Percentiles rank a stretch among this genome's conserved stretches.
phyloP scores from a whole-genome alignment of 805 yeast species.

The Citeromyces nyonsensis region DNA sequence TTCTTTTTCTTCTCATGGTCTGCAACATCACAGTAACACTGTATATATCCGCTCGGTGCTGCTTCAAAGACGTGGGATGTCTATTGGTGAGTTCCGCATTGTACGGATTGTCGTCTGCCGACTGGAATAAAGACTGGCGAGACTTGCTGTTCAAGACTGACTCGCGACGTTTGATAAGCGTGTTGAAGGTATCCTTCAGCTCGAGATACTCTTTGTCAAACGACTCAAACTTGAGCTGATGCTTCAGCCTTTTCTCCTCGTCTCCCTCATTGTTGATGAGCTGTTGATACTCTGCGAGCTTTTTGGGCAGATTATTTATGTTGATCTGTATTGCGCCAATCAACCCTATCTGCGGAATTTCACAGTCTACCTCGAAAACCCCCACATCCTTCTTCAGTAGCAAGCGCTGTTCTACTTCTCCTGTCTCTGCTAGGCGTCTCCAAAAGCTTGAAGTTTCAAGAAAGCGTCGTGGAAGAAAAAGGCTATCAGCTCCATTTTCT shows the following conservation, averaged over 20 bases:
- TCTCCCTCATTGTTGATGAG: constrained; percentile 39
- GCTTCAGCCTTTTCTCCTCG: constrained; percentile 37
- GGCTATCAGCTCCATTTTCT: too few species aligned
- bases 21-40: too few species aligned
- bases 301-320: constrained; percentile 56
- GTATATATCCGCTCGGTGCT: too few species aligned
- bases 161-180: constrained; percentile 42
- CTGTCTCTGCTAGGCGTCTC: too few species aligned
- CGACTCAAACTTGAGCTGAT: constrained; percentile 41
- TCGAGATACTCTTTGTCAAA: constrained; percentile 33
- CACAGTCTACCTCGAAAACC: constrained; percentile 47
- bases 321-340: constrained; percentile 63
- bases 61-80: constrained; percentile 5
- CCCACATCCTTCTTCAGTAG: constrained; percentile 54
- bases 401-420: constrained; percentile 74
- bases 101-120: constrained; percentile 33
- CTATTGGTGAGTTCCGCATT: constrained; percentile 11
- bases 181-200: constrained; percentile 31
- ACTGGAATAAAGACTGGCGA: constrained; percentile 38
- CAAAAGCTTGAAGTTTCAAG: too few species aligned
- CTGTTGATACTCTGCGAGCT: constrained; percentile 33
- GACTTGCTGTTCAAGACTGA: constrained; percentile 26
- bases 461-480: too few species aligned
- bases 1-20: too few species aligned
- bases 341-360: constrained; percentile 53